phyloP scores from a whole-genome alignment of 106 monocot genomes.

The Acorus gramineus region DNA sequence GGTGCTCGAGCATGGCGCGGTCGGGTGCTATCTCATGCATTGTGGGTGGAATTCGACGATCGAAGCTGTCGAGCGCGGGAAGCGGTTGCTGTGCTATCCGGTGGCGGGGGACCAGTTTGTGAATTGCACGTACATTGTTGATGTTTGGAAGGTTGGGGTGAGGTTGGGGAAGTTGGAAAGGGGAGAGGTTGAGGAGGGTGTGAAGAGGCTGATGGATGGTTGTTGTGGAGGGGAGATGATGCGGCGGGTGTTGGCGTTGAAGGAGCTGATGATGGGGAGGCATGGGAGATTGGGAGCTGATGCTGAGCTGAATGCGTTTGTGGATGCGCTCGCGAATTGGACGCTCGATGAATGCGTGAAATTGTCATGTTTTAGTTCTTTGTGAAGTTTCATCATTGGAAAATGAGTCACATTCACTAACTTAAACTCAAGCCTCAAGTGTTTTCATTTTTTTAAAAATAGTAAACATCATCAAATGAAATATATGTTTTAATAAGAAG shows the following conservation, averaged over 20 bases:
- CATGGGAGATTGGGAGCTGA: conserved; percentile 1
- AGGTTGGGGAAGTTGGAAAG: neutral
- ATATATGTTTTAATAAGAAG: no score
- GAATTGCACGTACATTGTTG: conserved; percentile 31
- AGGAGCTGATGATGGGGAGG: conserved; percentile 8
- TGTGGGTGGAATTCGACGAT: conserved; percentile 73
- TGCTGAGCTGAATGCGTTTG: conserved; percentile 15
- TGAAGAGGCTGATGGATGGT: conserved; percentile 19
- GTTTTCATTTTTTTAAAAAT: no score
- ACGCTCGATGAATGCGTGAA: no score
- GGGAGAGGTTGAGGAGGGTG: conserved; percentile 6
- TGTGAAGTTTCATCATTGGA: no score
- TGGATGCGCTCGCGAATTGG: conserved; percentile 3
- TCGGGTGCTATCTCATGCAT: conserved; percentile 47
- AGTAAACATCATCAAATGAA: no score
- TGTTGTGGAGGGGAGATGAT: conserved; percentile 5
- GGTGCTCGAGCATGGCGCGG: conserved; percentile 33
- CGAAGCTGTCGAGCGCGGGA: conserved; percentile 38
- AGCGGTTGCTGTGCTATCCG: conserved; percentile 37
- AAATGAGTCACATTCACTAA: no score
- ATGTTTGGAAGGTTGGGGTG: conserved; percentile 47
- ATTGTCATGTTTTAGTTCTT: no score
- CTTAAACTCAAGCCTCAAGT: no score
- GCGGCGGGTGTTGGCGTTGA: conserved; percentile 11
- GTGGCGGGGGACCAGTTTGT: conserved; percentile 46